phyloP scores from a whole-genome alignment of 208 protist genomes.

The Spongospora subterranea region DNA sequence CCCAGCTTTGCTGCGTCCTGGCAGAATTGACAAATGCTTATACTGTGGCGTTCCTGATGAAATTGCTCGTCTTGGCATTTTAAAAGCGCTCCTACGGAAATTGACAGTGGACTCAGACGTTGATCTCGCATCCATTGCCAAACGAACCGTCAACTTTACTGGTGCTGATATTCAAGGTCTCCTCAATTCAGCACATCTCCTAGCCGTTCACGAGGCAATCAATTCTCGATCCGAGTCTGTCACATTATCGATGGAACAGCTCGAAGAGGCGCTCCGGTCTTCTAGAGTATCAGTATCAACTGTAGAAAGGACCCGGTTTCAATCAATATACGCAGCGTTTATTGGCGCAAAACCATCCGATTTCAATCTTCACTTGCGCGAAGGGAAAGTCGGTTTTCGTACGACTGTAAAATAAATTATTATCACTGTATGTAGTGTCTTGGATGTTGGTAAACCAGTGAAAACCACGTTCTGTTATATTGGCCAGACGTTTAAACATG shows the following conservation, averaged over 20 bases:
- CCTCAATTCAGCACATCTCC: constrained; percentile 26
- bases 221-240: background rate
- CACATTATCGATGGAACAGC: background rate
- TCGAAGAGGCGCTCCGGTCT: background rate
- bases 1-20: constrained; percentile 63
- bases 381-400: background rate
- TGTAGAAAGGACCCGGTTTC: background rate
- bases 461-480: too few species aligned
- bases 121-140: constrained; percentile 8
- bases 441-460: background rate
- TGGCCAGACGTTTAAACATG: too few species aligned
- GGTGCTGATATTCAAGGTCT: constrained; percentile 45
- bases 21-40: constrained; percentile 62
- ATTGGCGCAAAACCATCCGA: constrained; percentile 13
- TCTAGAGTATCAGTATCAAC: constrained; percentile 5
- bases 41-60: constrained; percentile 64
- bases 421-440: background rate
- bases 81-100: background rate
- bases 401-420: constrained; percentile 38
- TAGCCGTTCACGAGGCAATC: constrained; percentile 54
- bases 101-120: constrained; percentile 27
- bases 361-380: constrained; percentile 7
- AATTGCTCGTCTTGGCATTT: constrained; percentile 22
- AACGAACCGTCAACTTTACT: background rate
- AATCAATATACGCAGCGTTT: constrained; percentile 48